phyloP scores from a whole-genome alignment of 176 grass and related monocot species.

The Eragrostis curvula region DNA sequence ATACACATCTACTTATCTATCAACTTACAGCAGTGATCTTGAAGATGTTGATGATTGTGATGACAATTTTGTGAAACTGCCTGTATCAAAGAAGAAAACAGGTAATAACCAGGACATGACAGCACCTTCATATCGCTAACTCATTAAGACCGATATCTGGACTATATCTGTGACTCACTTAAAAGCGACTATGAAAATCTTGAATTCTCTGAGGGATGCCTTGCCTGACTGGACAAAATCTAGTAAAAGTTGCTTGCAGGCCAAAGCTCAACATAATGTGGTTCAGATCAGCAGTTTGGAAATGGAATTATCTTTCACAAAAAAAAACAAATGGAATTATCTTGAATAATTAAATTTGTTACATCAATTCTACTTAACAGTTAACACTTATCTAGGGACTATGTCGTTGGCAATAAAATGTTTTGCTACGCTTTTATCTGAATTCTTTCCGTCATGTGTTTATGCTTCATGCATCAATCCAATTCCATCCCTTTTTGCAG shows the following conservation, averaged over 20 bases:
- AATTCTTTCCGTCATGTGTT: neutral
- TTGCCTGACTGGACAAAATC: constrained; percentile 15
- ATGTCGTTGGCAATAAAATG: neutral
- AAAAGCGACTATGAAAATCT: neutral
- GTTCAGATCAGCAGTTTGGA: constrained; percentile 4
- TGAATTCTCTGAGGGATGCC: constrained; percentile 17
- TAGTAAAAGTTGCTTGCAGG: constrained; percentile 15
- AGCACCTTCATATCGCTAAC: neutral
- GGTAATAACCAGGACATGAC: constrained; percentile 24
- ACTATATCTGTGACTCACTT: neutral
- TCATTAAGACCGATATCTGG: neutral
- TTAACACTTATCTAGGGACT: neutral
- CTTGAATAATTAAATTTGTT: constrained; percentile 6
- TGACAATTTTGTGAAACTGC: constrained; percentile 42
- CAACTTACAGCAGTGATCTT: constrained; percentile 38
- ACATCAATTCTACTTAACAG: neutral
- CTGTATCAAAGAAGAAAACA: constrained; percentile 42
- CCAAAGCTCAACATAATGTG: neutral
- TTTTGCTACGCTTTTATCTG: neutral
- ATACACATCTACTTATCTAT: constrained; percentile 23
- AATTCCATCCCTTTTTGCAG: neutral
- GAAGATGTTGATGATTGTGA: constrained; percentile 43
- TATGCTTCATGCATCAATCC: constrained; percentile 23
- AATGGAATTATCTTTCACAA: constrained; percentile 4
- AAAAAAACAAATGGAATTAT: constrained; percentile 10